phyloP scores from a whole-genome alignment of 345 rosid species.

The Dimocarpus longan region DNA sequence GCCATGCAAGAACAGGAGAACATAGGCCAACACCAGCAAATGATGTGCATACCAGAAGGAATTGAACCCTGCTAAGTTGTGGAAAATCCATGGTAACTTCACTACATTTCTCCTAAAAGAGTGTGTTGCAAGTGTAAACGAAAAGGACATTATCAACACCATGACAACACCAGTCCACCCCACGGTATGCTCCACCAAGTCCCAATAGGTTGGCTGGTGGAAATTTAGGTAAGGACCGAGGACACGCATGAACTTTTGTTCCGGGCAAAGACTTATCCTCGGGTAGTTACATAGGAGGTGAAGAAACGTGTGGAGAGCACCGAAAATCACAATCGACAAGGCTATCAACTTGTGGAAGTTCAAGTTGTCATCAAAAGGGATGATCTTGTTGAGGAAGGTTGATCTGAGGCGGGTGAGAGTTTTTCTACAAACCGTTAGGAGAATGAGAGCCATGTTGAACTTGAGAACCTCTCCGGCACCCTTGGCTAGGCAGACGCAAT shows the following conservation, averaged over 20 bases:
- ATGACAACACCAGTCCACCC: conserved; percentile 70
- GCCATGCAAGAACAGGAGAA: conserved; percentile 72
- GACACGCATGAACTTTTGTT: conserved; percentile 45
- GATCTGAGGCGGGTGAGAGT: conserved; percentile 77
- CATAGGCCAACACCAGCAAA: conserved; percentile 68
- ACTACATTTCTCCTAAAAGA: conserved; percentile 68
- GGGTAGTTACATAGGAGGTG: conserved; percentile 75
- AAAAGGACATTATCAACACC: conserved; percentile 57
- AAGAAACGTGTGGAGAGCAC: conserved; percentile 47
- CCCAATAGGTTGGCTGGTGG: conserved; percentile 65
- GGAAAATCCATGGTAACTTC: conserved; percentile 67
- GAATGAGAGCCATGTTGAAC: conserved; percentile 86
- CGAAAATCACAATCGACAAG: conserved; percentile 43
- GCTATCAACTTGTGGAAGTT: conserved; percentile 85
- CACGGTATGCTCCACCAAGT: conserved; percentile 49
- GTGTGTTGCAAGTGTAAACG: conserved; percentile 71
- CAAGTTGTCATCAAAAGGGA: conserved; percentile 93
- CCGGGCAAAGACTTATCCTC: conserved; percentile 45
- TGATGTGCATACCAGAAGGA: conserved; percentile 98
- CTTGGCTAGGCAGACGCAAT: conserved; percentile 80
- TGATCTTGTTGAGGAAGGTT: conserved; percentile 45
- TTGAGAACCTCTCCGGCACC: conserved; percentile 89
- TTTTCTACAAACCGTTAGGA: conserved; percentile 77
- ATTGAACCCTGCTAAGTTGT: conserved; percentile 80
- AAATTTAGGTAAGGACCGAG: conserved; percentile 47